Base-by-base conservation (phyloP, 495 filamentous ascomycete species). In the Podospora australis region DNA sequence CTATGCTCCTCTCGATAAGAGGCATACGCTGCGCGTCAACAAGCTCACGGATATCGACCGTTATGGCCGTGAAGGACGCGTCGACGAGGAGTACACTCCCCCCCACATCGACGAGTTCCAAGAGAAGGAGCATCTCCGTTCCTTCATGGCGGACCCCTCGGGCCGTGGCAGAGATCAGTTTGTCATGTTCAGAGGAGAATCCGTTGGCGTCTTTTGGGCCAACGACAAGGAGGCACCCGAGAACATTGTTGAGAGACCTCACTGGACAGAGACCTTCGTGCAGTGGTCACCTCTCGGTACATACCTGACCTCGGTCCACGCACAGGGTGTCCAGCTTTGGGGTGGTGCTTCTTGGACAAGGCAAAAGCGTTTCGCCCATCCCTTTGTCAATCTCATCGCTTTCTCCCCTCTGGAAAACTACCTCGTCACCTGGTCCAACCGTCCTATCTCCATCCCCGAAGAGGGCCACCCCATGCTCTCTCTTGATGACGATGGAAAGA, bases 1-100 rank as follows among this genome's bases (percentile, higher is more conserved):
- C 61, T 79, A 78, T 51, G 78, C 84, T 14, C 77, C 90, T 20
- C 82, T 97, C 59, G 92, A 98, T 73, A 96, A 88, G 75, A 96
- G 80, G 72, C 89, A 98, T 76, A 95, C 85, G 17, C 79, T 98
- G 51, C 77, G 80, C 52, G 90, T 97, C 60, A 98, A 98, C 79
- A 98, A 98, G 70, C 73, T 98, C 62, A 95, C 91, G 59, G 92
- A 98, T 67, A 87, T 98, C 57, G 92, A 97, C 55, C 84, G 91
- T 49, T 98, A 90, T 68, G 92, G 92, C 22, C 80, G 89, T 13
- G 91, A 96, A 70, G 92, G 94, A 53, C 82, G 88, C 25, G 79
- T 98, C 58, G 83, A 94, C 45, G 92, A 98, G 58, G 82, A 88
- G 53, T 96, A 95, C 66, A 77, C 78, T 22, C 74, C 84, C 6